A percentile compares a stretch with the other conserved stretches of the same genome.
Evolutionary conservation across 305 asterid species (phyloP).

Genomic region (Coffea humblotiana): DNA sequence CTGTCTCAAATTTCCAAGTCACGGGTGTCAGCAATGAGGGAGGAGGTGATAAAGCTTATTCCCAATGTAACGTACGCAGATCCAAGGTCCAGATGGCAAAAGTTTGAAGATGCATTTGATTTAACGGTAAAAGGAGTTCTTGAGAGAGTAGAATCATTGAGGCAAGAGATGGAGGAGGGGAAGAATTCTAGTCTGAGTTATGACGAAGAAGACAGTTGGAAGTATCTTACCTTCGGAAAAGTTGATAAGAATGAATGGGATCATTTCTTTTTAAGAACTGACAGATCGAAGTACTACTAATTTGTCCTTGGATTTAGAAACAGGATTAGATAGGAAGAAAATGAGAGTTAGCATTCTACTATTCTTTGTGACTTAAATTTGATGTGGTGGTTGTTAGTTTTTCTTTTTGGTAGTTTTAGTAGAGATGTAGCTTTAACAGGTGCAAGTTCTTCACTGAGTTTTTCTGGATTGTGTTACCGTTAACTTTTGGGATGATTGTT

Average conservation of each 20-base stretch:
- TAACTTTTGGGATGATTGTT: background rate
- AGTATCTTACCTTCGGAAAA: constrained; percentile 65
- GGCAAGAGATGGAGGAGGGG: constrained; percentile 47
- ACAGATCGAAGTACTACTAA: constrained; percentile 6
- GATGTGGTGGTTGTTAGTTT: background rate
- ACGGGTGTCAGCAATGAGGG: constrained; percentile 59
- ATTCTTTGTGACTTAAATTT: background rate
- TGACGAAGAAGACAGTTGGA: constrained; percentile 74
- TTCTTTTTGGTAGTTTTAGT: background rate
- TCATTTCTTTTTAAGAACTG: constrained; percentile 53
- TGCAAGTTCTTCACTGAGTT: background rate
- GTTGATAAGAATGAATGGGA: constrained; percentile 73
- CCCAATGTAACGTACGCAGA: constrained; percentile 70
- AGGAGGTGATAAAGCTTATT: constrained; percentile 64
- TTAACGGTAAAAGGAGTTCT: constrained; percentile 55
- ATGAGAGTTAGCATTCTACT: background rate
- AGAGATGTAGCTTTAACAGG: background rate
- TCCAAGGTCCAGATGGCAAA: constrained; percentile 49
- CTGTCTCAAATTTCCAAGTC: constrained; percentile 49
- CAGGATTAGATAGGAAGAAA: background rate
- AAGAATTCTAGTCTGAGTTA: constrained; percentile 39
- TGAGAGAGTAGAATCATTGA: constrained; percentile 42
- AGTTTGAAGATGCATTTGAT: constrained; percentile 77
- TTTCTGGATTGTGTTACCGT: background rate
- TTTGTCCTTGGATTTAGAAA: background rate